These are phyloP conservation scores for Astrothelium macrocarpum DNA, from an alignment of 495 filamentous ascomycete genomes.

Conservation along the genomic window DNA sequence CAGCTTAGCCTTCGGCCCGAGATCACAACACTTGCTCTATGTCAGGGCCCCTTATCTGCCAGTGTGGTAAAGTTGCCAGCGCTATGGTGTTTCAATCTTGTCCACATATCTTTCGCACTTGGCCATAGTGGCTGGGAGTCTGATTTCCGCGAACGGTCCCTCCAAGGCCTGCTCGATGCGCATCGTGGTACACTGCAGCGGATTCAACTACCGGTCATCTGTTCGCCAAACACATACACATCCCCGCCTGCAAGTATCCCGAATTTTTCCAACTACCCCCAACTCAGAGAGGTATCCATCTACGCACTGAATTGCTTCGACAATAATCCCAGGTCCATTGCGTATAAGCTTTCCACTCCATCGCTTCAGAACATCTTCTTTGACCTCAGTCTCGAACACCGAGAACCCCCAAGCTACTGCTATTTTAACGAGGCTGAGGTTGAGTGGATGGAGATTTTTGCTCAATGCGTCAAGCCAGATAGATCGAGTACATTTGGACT, in stretches of 20 bases:
- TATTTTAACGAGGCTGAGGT: neutral
- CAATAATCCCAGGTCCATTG: neutral
- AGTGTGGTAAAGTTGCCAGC: neutral
- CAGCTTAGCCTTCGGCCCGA: neutral
- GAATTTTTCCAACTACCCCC: neutral
- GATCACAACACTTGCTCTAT: neutral
- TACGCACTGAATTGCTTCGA: neutral
- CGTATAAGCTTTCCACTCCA: neutral
- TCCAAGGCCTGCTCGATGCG: neutral
- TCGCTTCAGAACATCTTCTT: neutral
- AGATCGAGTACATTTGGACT: neutral
- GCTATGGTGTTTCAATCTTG: neutral
- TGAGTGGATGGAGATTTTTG: neutral
- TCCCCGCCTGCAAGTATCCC: neutral
- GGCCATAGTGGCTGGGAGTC: neutral
- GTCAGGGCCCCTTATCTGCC: neutral
- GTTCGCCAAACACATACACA: neutral
- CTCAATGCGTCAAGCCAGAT: neutral
- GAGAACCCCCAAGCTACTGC: neutral
- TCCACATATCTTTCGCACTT: neutral
- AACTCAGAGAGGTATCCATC: neutral
- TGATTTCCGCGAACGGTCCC: neutral
- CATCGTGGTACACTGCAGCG: neutral
- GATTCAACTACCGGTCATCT: neutral
- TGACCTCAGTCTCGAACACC: neutral